phyloP scores from a whole-genome alignment of 306 rosid species.

The Prunus mume region DNA sequence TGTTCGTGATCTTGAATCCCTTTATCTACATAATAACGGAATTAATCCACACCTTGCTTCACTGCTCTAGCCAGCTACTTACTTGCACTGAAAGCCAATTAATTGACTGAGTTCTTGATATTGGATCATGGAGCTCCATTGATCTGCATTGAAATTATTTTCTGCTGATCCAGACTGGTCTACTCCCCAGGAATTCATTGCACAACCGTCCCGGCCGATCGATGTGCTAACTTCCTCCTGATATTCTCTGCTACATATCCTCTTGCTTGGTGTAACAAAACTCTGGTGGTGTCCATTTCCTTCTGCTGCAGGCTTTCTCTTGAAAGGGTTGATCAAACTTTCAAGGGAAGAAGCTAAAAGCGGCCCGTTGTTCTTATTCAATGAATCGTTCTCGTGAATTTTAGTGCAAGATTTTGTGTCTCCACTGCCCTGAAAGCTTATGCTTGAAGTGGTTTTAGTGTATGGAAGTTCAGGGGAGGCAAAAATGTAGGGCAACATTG shows the following conservation, averaged over 20 bases:
- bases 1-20: not conserved
- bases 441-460: slow-evolving; percentile 32
- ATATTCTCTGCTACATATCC: slow-evolving; percentile 6
- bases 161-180: slow-evolving; percentile 19
- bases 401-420: slow-evolving; percentile 21
- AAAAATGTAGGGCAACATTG: slow-evolving; percentile 62
- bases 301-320: slow-evolving; percentile 37
- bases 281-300: slow-evolving; percentile 19
- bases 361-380: slow-evolving; percentile 6
- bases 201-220: not conserved
- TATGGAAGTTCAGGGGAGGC: slow-evolving; percentile 36
- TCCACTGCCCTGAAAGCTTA: slow-evolving; percentile 20
- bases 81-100: slow-evolving; percentile 9
- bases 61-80: not conserved
- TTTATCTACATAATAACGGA: not conserved
- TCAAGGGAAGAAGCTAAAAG: slow-evolving; percentile 28
- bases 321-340: slow-evolving; percentile 33
- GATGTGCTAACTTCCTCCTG: slow-evolving; percentile 13
- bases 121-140: slow-evolving; percentile 33
- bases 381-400: slow-evolving; percentile 19
- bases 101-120: slow-evolving; percentile 11
- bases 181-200: slow-evolving; percentile 15
- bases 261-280: slow-evolving; percentile 23
- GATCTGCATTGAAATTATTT: slow-evolving; percentile 28
- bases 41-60: not conserved